phyloP scores from a whole-genome alignment of 176 grass and related monocot species.

The Pontederia paniculata region DNA sequence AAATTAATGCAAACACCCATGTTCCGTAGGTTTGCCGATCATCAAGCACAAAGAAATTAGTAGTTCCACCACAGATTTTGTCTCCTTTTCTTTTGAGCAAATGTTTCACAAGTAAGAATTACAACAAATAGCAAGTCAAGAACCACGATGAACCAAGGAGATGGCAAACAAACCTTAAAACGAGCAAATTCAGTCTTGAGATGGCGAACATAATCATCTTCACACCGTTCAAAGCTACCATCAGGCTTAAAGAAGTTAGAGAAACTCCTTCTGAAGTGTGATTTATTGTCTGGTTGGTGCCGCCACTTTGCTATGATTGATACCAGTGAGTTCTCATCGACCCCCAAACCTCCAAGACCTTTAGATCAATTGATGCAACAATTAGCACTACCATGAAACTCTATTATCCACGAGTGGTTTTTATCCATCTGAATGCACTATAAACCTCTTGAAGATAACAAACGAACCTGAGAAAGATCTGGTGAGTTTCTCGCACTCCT shows the following conservation, averaged over 20 bases:
- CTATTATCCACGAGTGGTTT: neutral
- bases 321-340: conserved; percentile 62
- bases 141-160: neutral
- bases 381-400: neutral
- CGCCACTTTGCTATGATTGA: conserved; percentile 54
- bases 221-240: conserved; percentile 50
- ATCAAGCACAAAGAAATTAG: too few relatives aligned
- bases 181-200: conserved; percentile 65
- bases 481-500: conserved; percentile 64
- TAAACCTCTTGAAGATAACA: neutral
- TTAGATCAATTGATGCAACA: neutral
- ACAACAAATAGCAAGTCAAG: neutral
- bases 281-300: conserved; percentile 59
- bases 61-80: too few relatives aligned
- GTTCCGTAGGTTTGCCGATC: too few relatives aligned
- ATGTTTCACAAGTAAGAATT: neutral
- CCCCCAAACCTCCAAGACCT: conserved; percentile 68
- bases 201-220: conserved; percentile 50
- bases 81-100: too few relatives aligned
- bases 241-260: conserved; percentile 34
- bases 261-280: conserved; percentile 54
- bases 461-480: conserved; percentile 80
- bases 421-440: neutral
- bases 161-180: conserved; percentile 34
- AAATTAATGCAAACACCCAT: too few relatives aligned